Conservation (phyloP, 352 stramenopile species). For the Albugo laibachii region DNA sequence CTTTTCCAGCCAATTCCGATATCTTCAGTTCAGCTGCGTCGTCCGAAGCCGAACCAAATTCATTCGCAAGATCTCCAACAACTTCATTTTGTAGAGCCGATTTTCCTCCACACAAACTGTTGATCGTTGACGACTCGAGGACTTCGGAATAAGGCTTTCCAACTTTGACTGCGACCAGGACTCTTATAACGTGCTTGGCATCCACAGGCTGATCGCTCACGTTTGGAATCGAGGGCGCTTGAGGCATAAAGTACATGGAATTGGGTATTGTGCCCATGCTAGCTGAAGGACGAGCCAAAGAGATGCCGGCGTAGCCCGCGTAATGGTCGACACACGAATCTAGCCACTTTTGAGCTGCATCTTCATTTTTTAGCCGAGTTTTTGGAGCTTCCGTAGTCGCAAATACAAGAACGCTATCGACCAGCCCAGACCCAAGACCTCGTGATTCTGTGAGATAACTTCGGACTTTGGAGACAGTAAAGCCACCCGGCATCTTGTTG, state of each 20-base stretch:
- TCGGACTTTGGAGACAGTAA: slow-evolving; percentile 65
- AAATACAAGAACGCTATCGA: slow-evolving; percentile 62
- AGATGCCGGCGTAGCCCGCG: slow-evolving; percentile 48
- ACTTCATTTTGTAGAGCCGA: slow-evolving; percentile 81
- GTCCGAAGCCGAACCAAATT: slow-evolving; percentile 63
- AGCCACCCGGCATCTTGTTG: slow-evolving; percentile 69
- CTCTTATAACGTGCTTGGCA: slow-evolving; percentile 50
- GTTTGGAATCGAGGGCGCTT: slow-evolving; percentile 21
- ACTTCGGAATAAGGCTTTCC: slow-evolving; percentile 51
- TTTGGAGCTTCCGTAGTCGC: slow-evolving; percentile 33
- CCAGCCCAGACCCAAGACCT: slow-evolving; percentile 35
- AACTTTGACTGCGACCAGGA: slow-evolving; percentile 61
- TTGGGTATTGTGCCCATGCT: slow-evolving; percentile 7
- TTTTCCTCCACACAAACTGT: slow-evolving; percentile 61
- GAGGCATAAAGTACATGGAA: slow-evolving; percentile 17
- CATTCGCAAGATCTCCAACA: slow-evolving; percentile 63
- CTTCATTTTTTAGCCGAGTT: slow-evolving; percentile 46
- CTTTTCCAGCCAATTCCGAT: slow-evolving; percentile 39
- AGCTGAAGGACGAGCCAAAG: slow-evolving; percentile 16
- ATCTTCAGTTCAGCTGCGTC: slow-evolving; percentile 65
- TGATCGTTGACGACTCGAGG: slow-evolving; percentile 38
- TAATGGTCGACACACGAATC: slow-evolving; percentile 52
- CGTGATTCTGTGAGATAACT: slow-evolving; percentile 34
- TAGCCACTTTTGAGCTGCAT: slow-evolving; percentile 59
- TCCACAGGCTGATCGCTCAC: slow-evolving; percentile 42